These are phyloP conservation scores for Leccinum pachyderme DNA, from an alignment of 1,284 basidiomycete species.

Conservation along the genomic window DNA sequence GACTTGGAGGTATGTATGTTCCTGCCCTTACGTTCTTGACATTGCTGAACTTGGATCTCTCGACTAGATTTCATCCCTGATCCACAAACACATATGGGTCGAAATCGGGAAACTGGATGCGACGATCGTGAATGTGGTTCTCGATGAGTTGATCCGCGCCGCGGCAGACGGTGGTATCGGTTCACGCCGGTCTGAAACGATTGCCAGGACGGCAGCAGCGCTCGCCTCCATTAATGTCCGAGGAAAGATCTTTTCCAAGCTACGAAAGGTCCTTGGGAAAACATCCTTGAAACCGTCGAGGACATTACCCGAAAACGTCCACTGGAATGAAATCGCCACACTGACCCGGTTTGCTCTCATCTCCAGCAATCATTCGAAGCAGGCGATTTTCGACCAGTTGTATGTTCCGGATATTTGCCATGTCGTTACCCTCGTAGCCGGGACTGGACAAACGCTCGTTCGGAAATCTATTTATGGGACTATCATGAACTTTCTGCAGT, in stretches of 20 bases:
- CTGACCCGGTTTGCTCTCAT: slow-evolving; percentile 72
- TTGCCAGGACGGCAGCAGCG: slow-evolving; percentile 72
- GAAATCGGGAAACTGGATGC: slow-evolving; percentile 71
- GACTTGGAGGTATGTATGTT: slow-evolving; percentile 60
- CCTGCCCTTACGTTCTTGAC: slow-evolving; percentile 1
- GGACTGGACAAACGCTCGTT: slow-evolving; percentile 69
- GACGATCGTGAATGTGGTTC: slow-evolving; percentile 63
- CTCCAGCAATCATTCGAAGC: slow-evolving; percentile 66
- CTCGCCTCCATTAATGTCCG: slow-evolving; percentile 76
- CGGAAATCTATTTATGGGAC: slow-evolving; percentile 81
- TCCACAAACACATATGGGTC: slow-evolving; percentile 75
- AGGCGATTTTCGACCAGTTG: slow-evolving; percentile 66
- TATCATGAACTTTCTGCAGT: slow-evolving; percentile 78
- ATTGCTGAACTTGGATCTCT: slow-evolving; percentile 12
- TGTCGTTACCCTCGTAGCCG: slow-evolving; percentile 71
- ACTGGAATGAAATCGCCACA: slow-evolving; percentile 84
- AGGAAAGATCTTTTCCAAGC: slow-evolving; percentile 71
- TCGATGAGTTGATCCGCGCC: slow-evolving; percentile 76
- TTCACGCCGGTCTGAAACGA: slow-evolving; percentile 70
- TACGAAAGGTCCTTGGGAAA: slow-evolving; percentile 79
- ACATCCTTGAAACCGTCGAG: slow-evolving; percentile 61
- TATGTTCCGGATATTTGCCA: slow-evolving; percentile 84
- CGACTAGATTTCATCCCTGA: slow-evolving; percentile 58
- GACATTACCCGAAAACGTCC: slow-evolving; percentile 65
- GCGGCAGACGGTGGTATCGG: slow-evolving; percentile 81